phyloP scores from a whole-genome alignment of 208 protist species.

The Lotmaria passim region DNA sequence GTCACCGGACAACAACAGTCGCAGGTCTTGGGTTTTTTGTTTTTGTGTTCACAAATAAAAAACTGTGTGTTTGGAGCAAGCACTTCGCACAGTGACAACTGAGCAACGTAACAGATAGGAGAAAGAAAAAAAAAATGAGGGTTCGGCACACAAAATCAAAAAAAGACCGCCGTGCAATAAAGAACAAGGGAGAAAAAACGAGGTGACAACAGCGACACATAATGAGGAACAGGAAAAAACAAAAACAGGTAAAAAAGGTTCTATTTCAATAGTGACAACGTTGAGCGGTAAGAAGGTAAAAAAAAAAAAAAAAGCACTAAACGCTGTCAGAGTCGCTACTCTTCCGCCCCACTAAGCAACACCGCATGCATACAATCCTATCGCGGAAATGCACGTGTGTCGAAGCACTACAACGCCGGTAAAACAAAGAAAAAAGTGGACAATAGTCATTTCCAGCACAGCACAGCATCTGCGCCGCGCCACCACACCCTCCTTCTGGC shows the following conservation, averaged over 20 bases:
- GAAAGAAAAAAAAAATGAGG: slow-evolving; percentile 17
- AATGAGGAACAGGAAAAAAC: not conserved
- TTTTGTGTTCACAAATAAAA: too few species aligned
- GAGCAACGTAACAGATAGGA: slow-evolving; percentile 1
- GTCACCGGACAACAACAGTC: too few species aligned
- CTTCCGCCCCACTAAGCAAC: not conserved
- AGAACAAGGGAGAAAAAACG: slow-evolving; percentile 10
- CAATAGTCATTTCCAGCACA: not conserved
- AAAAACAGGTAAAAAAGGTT: slow-evolving; percentile 22
- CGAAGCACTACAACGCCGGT: not conserved
- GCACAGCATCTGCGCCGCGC: not conserved
- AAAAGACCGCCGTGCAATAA: slow-evolving; percentile 18
- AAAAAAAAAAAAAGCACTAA: not conserved
- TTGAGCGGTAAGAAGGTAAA: not conserved
- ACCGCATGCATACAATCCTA: too few species aligned
- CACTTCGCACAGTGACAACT: too few species aligned
- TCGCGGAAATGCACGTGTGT: too few species aligned
- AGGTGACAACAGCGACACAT: not conserved
- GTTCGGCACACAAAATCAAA: not conserved
- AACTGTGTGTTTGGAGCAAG: not conserved
- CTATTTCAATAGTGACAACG: slow-evolving; percentile 7
- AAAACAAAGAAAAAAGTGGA: slow-evolving; percentile 16
- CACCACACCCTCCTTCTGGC: not conserved
- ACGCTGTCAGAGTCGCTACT: not conserved
- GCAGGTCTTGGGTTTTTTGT: too few species aligned